Evolutionary conservation across 768 basidiomycete species (phyloP), one percentile per base, ranked within the genome.

Genomic region (Kwoniella botswanensis): DNA sequence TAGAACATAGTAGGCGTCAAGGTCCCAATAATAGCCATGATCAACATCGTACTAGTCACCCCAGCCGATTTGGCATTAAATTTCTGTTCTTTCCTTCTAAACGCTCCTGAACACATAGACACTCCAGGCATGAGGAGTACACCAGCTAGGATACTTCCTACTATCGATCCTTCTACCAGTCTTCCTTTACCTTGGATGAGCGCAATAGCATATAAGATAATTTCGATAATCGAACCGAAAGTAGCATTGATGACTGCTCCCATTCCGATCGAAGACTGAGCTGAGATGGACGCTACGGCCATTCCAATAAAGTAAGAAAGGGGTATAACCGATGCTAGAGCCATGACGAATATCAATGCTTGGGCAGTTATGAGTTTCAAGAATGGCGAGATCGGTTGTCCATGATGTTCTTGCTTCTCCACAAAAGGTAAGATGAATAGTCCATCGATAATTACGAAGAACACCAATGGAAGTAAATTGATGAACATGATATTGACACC

Each of bases 11-110:
- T 98, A 2, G 97, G 97, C 0, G 94, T 89, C 68, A 99, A 86
- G 1, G 93, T 93, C 13, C 97, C 97, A 71, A 99, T 96, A 82
- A 99, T 93, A 13, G 97, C 97, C 96, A 98, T 98, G 85, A 99
- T 98, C 82, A 99, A 84, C 93, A 99, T 96, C 86, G 97, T 97
- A 82, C 94, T 97, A 0, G 97, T 99, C 17, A 99, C 97, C 46
- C 97, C 93, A 6, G 97, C 97, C 78, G 92, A 94, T 86, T 93
- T 98, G n/a, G 97, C 97, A 79, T 99, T 99, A 86, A 99, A 99
- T 76, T 90, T 93, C 82, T 95, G 93, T 84, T 99, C 97, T 85
- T 99, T 99, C 80, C 91, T 86, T 79, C 89, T 87, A 69, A 97
- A 74, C 0, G 97, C 97, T 9, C 92, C 92, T 46, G 91, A 91